A percentile compares a stretch with the other conserved stretches of the same genome.
These are phyloP conservation scores for Zygnema cylindricum DNA, from an alignment of 139 green algal species.

Conservation along the genomic window DNA sequence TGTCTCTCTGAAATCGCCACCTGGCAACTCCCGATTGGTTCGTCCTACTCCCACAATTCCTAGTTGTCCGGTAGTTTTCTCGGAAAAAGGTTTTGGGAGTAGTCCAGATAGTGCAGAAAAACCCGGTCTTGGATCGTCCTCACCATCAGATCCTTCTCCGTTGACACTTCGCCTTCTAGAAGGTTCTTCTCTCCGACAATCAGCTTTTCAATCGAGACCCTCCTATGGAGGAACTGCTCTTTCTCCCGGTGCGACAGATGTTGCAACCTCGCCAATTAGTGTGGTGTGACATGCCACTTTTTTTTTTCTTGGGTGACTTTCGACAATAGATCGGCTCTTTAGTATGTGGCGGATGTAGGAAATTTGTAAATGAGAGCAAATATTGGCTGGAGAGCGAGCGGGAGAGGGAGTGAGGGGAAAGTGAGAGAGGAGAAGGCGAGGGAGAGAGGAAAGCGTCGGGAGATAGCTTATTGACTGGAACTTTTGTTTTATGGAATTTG, in stretches of 20 bases:
- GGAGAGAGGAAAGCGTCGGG: no score
- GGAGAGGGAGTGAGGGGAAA: no score
- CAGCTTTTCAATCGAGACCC: neutral
- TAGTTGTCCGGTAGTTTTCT: neutral
- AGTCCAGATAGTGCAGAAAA: neutral
- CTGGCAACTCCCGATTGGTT: neutral
- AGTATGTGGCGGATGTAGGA: no score
- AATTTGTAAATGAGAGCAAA: no score
- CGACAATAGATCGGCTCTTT: no score
- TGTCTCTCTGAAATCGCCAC: neutral
- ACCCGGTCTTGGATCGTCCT: neutral
- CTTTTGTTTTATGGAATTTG: no score
- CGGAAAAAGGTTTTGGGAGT: neutral
- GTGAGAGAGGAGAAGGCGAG: no score
- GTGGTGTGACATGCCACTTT: constrained; percentile 13
- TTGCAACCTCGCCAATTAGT: neutral
- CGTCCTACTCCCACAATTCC: neutral
- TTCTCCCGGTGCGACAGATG: neutral
- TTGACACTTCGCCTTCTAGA: constrained; percentile 22
- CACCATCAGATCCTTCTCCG: neutral
- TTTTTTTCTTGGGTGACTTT: no score
- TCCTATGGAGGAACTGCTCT: neutral
- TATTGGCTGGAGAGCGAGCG: no score
- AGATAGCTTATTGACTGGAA: no score
- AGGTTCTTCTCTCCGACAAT: neutral